Evolutionary conservation across 768 basidiomycete species (phyloP).

Genomic region (Lactifluus pinguis): DNA sequence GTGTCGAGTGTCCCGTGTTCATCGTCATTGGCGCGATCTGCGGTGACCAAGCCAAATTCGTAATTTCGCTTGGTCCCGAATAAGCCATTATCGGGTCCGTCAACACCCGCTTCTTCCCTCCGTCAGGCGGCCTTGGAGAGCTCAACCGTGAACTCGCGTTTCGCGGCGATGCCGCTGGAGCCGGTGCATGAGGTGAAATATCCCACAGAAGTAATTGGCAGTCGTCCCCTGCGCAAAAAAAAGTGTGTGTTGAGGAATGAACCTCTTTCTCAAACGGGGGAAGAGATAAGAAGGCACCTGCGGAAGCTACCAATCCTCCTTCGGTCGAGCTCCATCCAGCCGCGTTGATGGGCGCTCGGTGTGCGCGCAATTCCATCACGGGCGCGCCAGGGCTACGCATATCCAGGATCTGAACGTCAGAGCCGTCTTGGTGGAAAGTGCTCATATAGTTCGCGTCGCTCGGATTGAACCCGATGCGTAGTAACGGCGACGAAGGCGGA

Average conservation of each 20-base stretch:
- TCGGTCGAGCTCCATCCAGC: conserved; percentile 87
- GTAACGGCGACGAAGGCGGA: conserved; percentile 69
- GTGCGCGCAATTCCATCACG: conserved; percentile 83
- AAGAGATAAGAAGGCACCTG: conserved; percentile 47
- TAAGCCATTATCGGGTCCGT: conserved; percentile 81
- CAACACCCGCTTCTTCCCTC: conserved; percentile 58
- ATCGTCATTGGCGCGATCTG: conserved; percentile 68
- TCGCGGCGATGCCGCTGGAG: conserved; percentile 55
- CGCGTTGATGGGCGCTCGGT: conserved; percentile 74
- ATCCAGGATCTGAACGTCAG: conserved; percentile 86
- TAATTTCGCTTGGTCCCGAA: conserved; percentile 67
- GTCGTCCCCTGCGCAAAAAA: conserved; percentile 62
- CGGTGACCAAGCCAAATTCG: conserved; percentile 85
- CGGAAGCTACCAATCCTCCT: conserved; percentile 77
- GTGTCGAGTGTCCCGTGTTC: conserved; percentile 64
- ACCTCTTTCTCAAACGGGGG: neutral
- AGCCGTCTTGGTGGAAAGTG: conserved; percentile 91
- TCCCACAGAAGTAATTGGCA: conserved; percentile 94
- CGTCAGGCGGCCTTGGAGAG: conserved; percentile 63
- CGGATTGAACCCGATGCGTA: conserved; percentile 87
- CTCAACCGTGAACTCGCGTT: conserved; percentile 60
- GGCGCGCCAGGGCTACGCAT: conserved; percentile 96
- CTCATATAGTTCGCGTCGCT: conserved; percentile 92
- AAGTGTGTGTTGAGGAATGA: neutral
- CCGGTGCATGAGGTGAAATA: conserved; percentile 53